Evolutionary conservation across 2,329 filamentous ascomycete genomes (phyloP), one percentile per base, ranked within the genome.

Genomic region (Penicillium sclerotigenum): DNA sequence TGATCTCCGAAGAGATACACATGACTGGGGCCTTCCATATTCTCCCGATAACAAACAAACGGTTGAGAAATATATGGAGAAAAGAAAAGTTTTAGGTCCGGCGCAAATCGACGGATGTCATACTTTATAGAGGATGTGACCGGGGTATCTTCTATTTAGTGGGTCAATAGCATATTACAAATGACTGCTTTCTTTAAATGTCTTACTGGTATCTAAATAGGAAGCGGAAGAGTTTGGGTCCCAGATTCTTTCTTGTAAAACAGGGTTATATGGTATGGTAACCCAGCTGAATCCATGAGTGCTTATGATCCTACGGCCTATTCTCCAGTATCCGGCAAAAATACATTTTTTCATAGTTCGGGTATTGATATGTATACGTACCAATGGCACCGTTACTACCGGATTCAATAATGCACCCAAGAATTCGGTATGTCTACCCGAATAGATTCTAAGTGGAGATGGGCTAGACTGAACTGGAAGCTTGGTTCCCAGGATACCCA

Each of bases 1-100:
- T 78, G 76, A 60, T 79, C 76, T 67, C 76, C 76, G 63, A 79
- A 78, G 68, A 79, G 71, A 69, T 77, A 77, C 61, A 77, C 69
- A 47, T 63, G 66, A 59, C 62, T 68, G 56, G 61, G 59, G 49
- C 58, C 64, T 59, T 65, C 66, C 71, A 73, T 73, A 41, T 22
- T 68, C 58, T 50, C 33, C 58, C 24, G 20, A 42, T 58, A 26
- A 29, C 40, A 56, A 49, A 34, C 33, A 40, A 45, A 54, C 31
- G 42, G 33, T 57, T 29, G 14, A 40, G 55, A 56, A 52, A 29
- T 62, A 47, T 56, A 55, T 41, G 38, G 43, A 47, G 36, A 47
- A 56, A 56, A 38, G 22, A 45, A 53, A 46, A 13, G 5, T 14
- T 14, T 33, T 52, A 47, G 1, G 34, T 13, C 43, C 29, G 13